phyloP scores from a whole-genome alignment of 1,284 basidiomycete species.

The Moesziomyces sp. region DNA sequence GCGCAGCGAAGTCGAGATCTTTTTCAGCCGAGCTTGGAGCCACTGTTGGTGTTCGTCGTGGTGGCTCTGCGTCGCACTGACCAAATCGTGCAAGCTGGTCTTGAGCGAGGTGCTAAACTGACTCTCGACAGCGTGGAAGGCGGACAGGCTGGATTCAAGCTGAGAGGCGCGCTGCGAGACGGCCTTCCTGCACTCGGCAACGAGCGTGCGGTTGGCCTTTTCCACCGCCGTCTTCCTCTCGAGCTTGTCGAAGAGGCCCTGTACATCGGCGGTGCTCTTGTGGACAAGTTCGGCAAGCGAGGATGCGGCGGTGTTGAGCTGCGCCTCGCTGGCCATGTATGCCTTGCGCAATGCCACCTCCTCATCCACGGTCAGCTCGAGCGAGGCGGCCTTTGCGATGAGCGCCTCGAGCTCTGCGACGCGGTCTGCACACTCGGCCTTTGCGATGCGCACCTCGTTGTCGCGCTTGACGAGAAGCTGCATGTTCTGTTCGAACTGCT shows the following conservation, averaged over 20 bases:
- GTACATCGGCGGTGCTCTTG: conserved; percentile 79
- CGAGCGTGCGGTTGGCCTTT: conserved; percentile 76
- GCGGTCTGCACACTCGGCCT: conserved; percentile 47
- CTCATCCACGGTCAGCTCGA: conserved; percentile 61
- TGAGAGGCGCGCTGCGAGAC: conserved; percentile 72
- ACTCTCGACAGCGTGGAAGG: conserved; percentile 74
- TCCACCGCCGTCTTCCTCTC: conserved; percentile 81
- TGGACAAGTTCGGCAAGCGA: conserved; percentile 76
- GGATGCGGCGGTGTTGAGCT: conserved; percentile 77
- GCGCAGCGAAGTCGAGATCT: conserved; percentile 23
- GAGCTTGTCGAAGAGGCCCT: conserved; percentile 81
- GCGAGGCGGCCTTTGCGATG: conserved; percentile 40
- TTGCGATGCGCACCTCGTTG: conserved; percentile 47
- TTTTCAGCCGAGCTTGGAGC: conserved; percentile 52
- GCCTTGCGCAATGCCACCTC: conserved; percentile 76
- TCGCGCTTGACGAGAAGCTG: conserved; percentile 63
- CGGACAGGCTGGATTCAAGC: conserved; percentile 75
- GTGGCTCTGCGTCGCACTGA: conserved; percentile 72
- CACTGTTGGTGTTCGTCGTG: conserved; percentile 73
- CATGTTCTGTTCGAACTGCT: conserved; percentile 66
- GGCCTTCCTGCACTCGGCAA: conserved; percentile 75
- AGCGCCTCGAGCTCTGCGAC: conserved; percentile 48
- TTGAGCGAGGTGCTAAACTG: conserved; percentile 73
- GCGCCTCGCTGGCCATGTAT: conserved; percentile 79
- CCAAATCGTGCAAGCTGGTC: conserved; percentile 25